Conservation (phyloP, 2,329 filamentous ascomycete species). For the Daldinia eschscholtzii region DNA sequence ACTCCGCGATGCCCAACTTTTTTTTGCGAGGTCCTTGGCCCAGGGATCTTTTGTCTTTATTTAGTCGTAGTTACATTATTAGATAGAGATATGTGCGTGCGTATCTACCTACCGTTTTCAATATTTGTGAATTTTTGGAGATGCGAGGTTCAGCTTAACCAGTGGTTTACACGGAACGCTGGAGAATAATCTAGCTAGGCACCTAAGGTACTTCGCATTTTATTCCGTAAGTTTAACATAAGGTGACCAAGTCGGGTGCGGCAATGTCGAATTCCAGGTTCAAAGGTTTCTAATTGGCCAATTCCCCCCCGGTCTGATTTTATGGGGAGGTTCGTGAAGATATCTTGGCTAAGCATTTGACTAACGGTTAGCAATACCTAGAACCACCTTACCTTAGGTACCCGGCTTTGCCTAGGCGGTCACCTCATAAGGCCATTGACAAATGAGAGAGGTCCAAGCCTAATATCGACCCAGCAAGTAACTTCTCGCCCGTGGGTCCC, state of each 20-base stretch:
- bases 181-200: neutral
- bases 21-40: neutral
- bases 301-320: constrained; percentile 7
- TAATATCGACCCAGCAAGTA: neutral
- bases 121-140: no score
- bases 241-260: neutral
- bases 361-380: no score
- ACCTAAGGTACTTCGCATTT: neutral
- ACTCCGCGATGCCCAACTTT: neutral
- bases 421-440: constrained; percentile 9
- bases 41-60: neutral
- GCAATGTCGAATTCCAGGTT: neutral
- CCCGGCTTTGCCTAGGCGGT: neutral
- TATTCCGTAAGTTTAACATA: neutral
- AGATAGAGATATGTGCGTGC: no score
- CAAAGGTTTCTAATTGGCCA: neutral
- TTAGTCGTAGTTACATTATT: neutral
- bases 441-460: neutral
- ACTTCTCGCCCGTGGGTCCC: constrained; percentile 15
- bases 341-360: neutral
- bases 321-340: constrained; percentile 1
- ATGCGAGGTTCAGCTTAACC: no score
- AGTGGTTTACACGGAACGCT: neutral
- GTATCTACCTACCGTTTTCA: no score
- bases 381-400: no score